These are phyloP conservation scores for Coemansia sp. DNA, from an alignment of 192 early-diverging fungal species.

Conservation along the genomic window DNA sequence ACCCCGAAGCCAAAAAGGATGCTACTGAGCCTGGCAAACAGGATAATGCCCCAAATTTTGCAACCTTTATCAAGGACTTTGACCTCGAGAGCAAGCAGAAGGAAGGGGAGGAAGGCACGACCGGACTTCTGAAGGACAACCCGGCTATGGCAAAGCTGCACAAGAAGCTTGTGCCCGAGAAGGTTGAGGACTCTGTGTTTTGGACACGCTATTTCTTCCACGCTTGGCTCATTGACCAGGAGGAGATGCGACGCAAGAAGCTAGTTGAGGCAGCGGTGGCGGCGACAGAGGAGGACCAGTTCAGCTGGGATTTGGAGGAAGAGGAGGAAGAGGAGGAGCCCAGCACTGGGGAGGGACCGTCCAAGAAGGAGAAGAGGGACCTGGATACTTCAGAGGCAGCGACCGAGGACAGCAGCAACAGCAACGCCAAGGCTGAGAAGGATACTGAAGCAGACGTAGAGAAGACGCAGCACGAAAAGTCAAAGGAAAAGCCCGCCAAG, in stretches of 20 bases:
- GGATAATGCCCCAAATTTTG: conserved; percentile 3
- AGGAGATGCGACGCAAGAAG: conserved; percentile 43
- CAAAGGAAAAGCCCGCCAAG: conserved; percentile 5
- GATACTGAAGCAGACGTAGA: neutral
- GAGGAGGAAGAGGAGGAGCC: conserved; percentile 5
- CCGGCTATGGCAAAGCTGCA: conserved; percentile 20
- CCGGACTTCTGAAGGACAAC: conserved; percentile 13
- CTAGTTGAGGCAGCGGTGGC: conserved; percentile 52
- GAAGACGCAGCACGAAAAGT: neutral
- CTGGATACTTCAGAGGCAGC: neutral
- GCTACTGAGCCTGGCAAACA: neutral
- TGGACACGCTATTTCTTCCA: conserved; percentile 51
- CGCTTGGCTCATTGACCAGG: conserved; percentile 43
- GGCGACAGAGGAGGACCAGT: conserved; percentile 38
- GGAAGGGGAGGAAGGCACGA: conserved; percentile 13
- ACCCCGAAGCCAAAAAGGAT: conserved; percentile 22
- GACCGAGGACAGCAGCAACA: neutral
- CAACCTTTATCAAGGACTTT: conserved; percentile 19
- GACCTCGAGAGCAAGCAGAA: conserved; percentile 1
- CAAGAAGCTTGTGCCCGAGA: conserved; percentile 21
- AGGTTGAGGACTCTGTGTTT: conserved; percentile 29
- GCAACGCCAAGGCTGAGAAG: neutral
- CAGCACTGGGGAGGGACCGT: neutral
- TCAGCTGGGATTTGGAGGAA: conserved; percentile 50
- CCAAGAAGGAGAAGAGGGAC: neutral